A percentile compares a stretch with the other conserved stretches of the same genome.
Evolutionary conservation across 768 basidiomycete species (phyloP).

Genomic region (Calvatia gigantea): DNA sequence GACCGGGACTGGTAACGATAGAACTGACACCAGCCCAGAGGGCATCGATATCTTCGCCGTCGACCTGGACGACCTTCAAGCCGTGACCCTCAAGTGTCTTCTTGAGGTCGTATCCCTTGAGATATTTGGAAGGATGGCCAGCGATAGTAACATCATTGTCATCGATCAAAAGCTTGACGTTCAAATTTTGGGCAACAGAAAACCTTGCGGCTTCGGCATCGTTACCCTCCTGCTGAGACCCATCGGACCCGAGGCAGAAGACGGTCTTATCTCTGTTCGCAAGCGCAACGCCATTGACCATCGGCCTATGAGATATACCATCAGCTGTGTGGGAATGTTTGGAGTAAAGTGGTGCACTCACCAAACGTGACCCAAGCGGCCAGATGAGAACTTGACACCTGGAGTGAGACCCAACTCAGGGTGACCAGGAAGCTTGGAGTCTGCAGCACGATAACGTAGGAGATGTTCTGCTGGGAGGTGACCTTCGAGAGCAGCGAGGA

Average conservation of each 20-base stretch:
- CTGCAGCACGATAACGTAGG: slow-evolving; percentile 80
- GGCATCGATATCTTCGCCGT: slow-evolving; percentile 78
- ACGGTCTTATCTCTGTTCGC: slow-evolving; percentile 75
- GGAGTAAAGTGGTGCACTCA: slow-evolving; percentile 19
- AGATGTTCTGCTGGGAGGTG: slow-evolving; percentile 70
- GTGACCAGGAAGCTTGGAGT: slow-evolving; percentile 85
- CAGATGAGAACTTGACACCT: slow-evolving; percentile 91
- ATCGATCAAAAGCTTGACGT: slow-evolving; percentile 85
- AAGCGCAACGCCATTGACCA: slow-evolving; percentile 82
- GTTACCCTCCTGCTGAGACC: slow-evolving; percentile 89
- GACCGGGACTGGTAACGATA: slow-evolving; percentile 61
- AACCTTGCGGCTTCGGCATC: slow-evolving; percentile 88
- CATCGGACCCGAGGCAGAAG: slow-evolving; percentile 85
- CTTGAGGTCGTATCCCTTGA: slow-evolving; percentile 69
- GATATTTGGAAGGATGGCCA: slow-evolving; percentile 86
- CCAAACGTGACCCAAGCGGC: slow-evolving; percentile 93
- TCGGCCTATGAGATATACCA: slow-evolving; percentile 38
- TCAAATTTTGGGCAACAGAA: slow-evolving; percentile 78
- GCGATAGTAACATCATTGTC: slow-evolving; percentile 92
- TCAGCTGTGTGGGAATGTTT: background rate
- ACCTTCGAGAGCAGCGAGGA: slow-evolving; percentile 76
- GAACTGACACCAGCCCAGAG: slow-evolving; percentile 67
- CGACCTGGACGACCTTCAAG: slow-evolving; percentile 65
- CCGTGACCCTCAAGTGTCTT: slow-evolving; percentile 82
- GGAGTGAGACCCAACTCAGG: slow-evolving; percentile 88